These are phyloP conservation scores for Sporothrix pallida DNA, from an alignment of 2,329 filamentous ascomycete species.

Conservation along the genomic window DNA sequence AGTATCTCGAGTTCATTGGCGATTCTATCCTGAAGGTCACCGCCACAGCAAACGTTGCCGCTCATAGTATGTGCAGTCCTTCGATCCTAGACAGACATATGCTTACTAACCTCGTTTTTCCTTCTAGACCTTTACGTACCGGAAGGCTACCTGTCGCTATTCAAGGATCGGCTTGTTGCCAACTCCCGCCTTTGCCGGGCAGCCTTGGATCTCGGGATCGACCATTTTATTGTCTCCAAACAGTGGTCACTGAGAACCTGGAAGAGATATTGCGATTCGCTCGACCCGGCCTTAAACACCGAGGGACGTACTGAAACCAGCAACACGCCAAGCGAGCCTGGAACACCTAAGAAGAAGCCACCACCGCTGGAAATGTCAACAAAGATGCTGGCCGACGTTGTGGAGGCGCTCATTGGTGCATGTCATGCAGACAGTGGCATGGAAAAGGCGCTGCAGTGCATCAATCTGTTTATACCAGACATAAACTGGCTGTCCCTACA, in stretches of 20 bases:
- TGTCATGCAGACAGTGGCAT: constrained; percentile 73
- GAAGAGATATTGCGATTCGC: constrained; percentile 63
- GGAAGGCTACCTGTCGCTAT: constrained; percentile 74
- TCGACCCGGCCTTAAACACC: not conserved
- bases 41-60: constrained; percentile 67
- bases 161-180: constrained; percentile 73
- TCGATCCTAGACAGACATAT: too few relatives aligned
- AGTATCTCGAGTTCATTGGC: constrained; percentile 85
- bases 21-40: constrained; percentile 82
- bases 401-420: constrained; percentile 83
- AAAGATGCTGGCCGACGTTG: constrained; percentile 84
- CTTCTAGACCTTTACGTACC: constrained; percentile 67
- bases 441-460: constrained; percentile 65
- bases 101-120: not conserved
- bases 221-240: constrained; percentile 73
- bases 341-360: not conserved
- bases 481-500: constrained; percentile 58
- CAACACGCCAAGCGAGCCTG: not conserved
- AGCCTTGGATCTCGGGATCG: constrained; percentile 67
- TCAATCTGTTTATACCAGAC: constrained; percentile 69
- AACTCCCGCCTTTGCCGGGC: constrained; percentile 75
- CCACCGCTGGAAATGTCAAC: constrained; percentile 60
- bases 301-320: not conserved
- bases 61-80: constrained; percentile 48
- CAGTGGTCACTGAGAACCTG: constrained; percentile 74